Percentiles rank a stretch among this genome's conserved stretches.
Evolutionary conservation across 2,329 filamentous ascomycete species (phyloP).

Genomic region (Colletotrichum kahawae): DNA sequence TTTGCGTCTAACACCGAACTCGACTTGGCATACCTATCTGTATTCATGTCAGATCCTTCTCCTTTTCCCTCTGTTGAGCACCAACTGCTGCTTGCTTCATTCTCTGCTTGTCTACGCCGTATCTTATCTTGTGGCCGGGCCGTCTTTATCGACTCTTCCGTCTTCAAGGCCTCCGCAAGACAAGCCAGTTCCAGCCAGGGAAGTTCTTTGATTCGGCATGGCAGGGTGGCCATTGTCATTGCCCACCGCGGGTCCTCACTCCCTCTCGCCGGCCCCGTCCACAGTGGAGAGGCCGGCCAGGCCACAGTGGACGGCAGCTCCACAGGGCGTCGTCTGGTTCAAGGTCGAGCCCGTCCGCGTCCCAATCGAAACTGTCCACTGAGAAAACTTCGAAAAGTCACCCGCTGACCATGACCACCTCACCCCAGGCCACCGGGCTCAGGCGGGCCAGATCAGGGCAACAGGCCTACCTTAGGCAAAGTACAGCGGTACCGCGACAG

Average conservation of each 20-base stretch:
- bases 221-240: neutral
- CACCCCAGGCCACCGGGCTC: slow-evolving; percentile 10
- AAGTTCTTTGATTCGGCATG: neutral
- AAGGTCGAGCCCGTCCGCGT: slow-evolving; percentile 14
- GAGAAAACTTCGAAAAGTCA: slow-evolving; percentile 24
- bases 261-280: neutral
- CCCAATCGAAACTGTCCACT: slow-evolving; percentile 22
- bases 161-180: neutral
- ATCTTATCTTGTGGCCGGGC: neutral
- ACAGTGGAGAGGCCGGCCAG: neutral
- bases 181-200: neutral
- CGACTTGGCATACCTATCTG: neutral
- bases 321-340: slow-evolving; percentile 14
- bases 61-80: neutral
- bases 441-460: slow-evolving; percentile 11
- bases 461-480: neutral
- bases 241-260: neutral
- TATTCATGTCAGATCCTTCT: neutral
- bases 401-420: slow-evolving; percentile 18
- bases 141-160: neutral
- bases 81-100: neutral
- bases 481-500: neutral
- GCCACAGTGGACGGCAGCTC: slow-evolving; percentile 3
- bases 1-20: neutral
- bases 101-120: neutral